Evolutionary conservation across 1,284 basidiomycete genomes (phyloP).

Genomic region (Cryptococcus sp.): DNA sequence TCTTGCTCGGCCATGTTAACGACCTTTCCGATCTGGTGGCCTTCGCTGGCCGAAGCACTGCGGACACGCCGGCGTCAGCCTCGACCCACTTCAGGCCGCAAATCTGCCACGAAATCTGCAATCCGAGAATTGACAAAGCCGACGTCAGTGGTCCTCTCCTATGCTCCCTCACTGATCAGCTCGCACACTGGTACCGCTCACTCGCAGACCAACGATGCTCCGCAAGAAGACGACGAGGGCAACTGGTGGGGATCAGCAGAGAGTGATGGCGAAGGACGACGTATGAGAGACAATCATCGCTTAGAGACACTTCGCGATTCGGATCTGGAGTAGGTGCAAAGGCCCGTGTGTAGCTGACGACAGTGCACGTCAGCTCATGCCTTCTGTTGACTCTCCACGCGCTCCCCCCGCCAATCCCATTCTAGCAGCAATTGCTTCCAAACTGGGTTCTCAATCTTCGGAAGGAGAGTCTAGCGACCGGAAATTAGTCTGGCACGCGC

Average conservation of each 20-base stretch:
- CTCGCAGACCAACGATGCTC: not conserved
- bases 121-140: slow-evolving; percentile 46
- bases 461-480: not conserved
- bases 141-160: slow-evolving; percentile 74
- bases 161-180: slow-evolving; percentile 65
- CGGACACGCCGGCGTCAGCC: slow-evolving; percentile 56
- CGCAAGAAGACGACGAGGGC: not conserved
- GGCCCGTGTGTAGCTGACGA: not conserved
- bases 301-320: not conserved
- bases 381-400: not conserved
- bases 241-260: not conserved
- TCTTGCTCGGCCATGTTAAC: slow-evolving; percentile 70
- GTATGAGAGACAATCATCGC: not conserved
- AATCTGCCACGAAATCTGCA: not conserved
- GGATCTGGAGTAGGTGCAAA: not conserved
- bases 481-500: not conserved
- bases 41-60: slow-evolving; percentile 68
- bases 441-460: not conserved
- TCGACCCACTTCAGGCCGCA: slow-evolving; percentile 52
- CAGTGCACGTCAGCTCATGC: not conserved
- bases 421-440: not conserved
- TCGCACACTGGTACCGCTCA: slow-evolving; percentile 29
- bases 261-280: not conserved
- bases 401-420: not conserved
- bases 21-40: slow-evolving; percentile 72